phyloP scores from a whole-genome alignment of 805 yeast species.

The Kuraishia borneana region DNA sequence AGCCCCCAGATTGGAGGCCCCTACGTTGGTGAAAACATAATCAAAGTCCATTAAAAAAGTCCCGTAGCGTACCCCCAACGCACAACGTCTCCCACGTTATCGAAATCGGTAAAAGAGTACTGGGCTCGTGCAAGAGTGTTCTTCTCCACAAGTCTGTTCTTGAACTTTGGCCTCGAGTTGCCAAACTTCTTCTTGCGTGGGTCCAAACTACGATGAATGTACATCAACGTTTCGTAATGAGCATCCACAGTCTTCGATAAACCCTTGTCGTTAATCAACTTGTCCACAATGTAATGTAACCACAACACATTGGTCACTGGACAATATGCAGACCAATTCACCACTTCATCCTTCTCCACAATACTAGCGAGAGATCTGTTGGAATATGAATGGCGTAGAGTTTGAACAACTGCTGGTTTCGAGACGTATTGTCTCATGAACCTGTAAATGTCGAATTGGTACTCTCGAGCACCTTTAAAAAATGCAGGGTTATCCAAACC shows the following conservation, averaged over 20 bases:
- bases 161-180: slow-evolving; percentile 8
- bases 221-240: slow-evolving; percentile 15
- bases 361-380: background rate
- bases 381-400: background rate
- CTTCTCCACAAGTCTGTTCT: background rate
- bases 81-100: slow-evolving; percentile 2
- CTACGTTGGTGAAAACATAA: no score
- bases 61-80: slow-evolving; percentile 2
- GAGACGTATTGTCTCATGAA: slow-evolving; percentile 30
- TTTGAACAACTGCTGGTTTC: background rate
- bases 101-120: slow-evolving; percentile 1
- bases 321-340: slow-evolving; percentile 35
- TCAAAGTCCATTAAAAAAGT: background rate
- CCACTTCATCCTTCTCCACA: slow-evolving; percentile 10
- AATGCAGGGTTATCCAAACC: slow-evolving; percentile 56
- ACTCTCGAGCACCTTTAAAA: slow-evolving; percentile 48
- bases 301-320: slow-evolving; percentile 49
- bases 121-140: background rate
- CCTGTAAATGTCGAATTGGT: slow-evolving; percentile 51
- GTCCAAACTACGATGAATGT: slow-evolving; percentile 21
- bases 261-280: slow-evolving; percentile 30
- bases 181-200: slow-evolving; percentile 17
- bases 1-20: no score
- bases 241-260: slow-evolving; percentile 1
- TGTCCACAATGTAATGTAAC: slow-evolving; percentile 51